Conservation (phyloP, 2,329 filamentous ascomycete species). For the Neonectria ditissima region DNA sequence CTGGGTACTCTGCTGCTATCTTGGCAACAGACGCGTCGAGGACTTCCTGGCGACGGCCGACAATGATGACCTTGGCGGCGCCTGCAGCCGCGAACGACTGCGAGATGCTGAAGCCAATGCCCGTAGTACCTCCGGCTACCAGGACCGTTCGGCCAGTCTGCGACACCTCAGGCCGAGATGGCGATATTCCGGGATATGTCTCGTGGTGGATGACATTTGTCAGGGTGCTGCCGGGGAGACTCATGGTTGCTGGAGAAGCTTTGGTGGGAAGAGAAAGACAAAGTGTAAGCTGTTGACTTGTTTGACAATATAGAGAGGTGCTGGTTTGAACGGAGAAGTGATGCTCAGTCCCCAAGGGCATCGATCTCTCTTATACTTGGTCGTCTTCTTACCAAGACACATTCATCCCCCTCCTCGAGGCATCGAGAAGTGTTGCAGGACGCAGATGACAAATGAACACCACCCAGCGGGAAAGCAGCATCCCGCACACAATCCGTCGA, state of each 20-base stretch:
- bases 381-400: background rate
- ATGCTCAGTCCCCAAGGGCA: background rate
- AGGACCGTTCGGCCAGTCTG: constrained; percentile 64
- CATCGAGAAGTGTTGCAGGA: background rate
- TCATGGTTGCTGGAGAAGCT: background rate
- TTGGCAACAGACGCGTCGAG: constrained; percentile 3
- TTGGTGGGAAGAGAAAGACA: no score
- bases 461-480: background rate
- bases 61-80: constrained; percentile 52
- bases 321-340: background rate
- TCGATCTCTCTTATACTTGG: background rate
- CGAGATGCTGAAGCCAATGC: constrained; percentile 73
- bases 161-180: constrained; percentile 49
- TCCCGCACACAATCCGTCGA: background rate
- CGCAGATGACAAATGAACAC: background rate
- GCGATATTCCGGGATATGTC: constrained; percentile 1
- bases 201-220: background rate
- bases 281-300: no score
- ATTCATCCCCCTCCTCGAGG: background rate
- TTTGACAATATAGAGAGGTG: background rate
- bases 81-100: constrained; percentile 61
- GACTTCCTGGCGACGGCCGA: constrained; percentile 38
- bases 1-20: background rate
- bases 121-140: constrained; percentile 73
- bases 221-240: background rate